phyloP scores from a whole-genome alignment of 2,329 filamentous ascomycete genomes.

The Colletotrichum tabaci region DNA sequence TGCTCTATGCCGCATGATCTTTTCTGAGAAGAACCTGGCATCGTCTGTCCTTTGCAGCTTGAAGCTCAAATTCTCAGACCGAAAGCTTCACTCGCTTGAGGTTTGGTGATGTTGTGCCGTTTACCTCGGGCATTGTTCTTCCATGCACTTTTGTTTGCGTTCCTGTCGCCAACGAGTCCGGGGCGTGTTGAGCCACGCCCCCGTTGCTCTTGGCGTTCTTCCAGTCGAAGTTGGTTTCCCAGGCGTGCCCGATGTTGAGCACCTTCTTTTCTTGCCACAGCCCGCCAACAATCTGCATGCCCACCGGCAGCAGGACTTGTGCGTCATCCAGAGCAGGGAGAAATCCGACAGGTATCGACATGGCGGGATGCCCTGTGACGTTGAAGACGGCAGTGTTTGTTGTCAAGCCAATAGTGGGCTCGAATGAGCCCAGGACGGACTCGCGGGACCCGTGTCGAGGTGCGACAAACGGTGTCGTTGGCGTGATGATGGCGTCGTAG shows the following conservation, averaged over 20 bases:
- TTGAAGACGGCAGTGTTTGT: conserved; percentile 72
- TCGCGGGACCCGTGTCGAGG: conserved; percentile 57
- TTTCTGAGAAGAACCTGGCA: too few relatives aligned
- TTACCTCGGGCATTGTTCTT: conserved; percentile 13
- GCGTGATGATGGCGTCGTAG: conserved; percentile 63
- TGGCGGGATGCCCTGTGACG: conserved; percentile 69
- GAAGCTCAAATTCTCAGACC: not conserved
- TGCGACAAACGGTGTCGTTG: conserved; percentile 64
- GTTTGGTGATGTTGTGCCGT: conserved; percentile 11
- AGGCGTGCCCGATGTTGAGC: conserved; percentile 55
- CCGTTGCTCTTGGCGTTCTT: conserved; percentile 40
- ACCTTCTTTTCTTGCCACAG: conserved; percentile 66
- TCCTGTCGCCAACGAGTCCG: not conserved
- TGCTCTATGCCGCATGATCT: too few relatives aligned
- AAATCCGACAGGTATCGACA: conserved; percentile 66
- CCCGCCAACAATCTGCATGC: conserved; percentile 69
- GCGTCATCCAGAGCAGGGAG: conserved; percentile 56
- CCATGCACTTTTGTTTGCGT: not conserved
- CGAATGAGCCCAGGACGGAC: conserved; percentile 61
- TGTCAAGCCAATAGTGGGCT: conserved; percentile 67
- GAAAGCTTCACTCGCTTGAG: conserved; percentile 34
- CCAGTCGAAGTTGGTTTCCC: conserved; percentile 64
- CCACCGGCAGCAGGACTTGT: conserved; percentile 61
- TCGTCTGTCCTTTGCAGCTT: not conserved
- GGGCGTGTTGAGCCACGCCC: not conserved